Percentiles rank a stretch among this genome's conserved stretches.
These are phyloP conservation scores for Paramecium octaurelia DNA, from an alignment of 73 alveolate species.

Conservation along the genomic window DNA sequence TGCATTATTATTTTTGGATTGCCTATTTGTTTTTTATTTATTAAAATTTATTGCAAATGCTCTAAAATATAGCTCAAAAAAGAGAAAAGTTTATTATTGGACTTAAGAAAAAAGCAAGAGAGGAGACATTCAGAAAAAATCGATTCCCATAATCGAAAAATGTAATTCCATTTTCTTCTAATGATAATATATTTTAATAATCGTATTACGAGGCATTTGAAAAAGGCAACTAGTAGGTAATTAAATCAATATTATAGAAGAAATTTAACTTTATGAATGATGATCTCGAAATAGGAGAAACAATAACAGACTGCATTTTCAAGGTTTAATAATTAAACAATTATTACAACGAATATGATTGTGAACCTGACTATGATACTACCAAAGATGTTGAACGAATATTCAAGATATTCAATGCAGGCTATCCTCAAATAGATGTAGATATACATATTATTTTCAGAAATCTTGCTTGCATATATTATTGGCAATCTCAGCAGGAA, in stretches of 20 bases:
- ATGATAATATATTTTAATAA: not conserved
- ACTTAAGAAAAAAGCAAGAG: not conserved
- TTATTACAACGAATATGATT: not conserved
- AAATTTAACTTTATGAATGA: not conserved
- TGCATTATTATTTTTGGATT: not conserved
- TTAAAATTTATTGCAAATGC: not conserved
- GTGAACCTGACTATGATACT: not conserved
- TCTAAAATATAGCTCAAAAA: not conserved
- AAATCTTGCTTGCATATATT: not conserved
- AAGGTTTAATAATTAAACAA: not conserved
- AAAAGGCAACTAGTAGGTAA: not conserved
- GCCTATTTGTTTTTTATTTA: not conserved
- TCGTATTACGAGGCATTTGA: not conserved
- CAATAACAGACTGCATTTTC: not conserved
- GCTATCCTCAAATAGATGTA: constrained; percentile 8
- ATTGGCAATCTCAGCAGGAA: not conserved
- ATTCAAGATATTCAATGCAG: not conserved
- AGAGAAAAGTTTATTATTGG: not conserved
- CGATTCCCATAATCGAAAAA: not conserved
- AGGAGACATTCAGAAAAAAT: not conserved
- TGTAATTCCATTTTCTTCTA: not conserved
- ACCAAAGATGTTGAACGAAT: not conserved
- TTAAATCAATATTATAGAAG: not conserved
- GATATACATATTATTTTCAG: not conserved
- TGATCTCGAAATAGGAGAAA: not conserved